A percentile compares a stretch with the other conserved stretches of the same genome.
phyloP scores from a whole-genome alignment of 805 yeast genomes.

The Ogataea angusta region DNA sequence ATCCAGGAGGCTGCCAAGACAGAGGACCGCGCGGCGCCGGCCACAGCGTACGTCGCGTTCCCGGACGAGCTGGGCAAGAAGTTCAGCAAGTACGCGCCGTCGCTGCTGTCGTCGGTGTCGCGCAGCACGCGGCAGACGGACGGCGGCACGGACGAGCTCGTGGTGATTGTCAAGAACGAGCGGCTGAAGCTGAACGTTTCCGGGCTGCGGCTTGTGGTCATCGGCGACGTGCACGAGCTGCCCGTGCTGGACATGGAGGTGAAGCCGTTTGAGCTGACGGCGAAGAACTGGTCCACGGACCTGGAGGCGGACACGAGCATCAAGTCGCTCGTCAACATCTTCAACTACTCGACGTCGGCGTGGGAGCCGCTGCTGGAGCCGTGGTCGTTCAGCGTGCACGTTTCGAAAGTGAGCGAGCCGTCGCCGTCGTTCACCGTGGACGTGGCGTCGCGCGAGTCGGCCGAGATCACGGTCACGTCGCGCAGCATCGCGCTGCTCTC shows the following conservation, averaged over 20 bases:
- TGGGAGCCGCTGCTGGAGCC: conserved; percentile 96
- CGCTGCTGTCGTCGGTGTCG: conserved; percentile 52
- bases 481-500: conserved; percentile 75
- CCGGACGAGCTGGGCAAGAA: conserved; percentile 63
- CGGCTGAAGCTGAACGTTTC: conserved; percentile 61
- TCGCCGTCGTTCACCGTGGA: conserved; percentile 56
- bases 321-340: conserved; percentile 68
- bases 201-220: conserved; percentile 75
- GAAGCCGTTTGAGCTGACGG: conserved; percentile 62
- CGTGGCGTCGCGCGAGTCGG: conserved; percentile 67
- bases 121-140: conserved; percentile 24
- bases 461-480: conserved; percentile 79
- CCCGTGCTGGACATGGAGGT: conserved; percentile 80
- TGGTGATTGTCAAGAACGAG: conserved; percentile 62
- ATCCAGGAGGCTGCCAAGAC: conserved; percentile 16
- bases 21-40: conserved; percentile 6
- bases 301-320: conserved; percentile 64
- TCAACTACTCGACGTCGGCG: conserved; percentile 82
- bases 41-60: conserved; percentile 36
- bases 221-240: conserved; percentile 88
- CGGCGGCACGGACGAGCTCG: conserved; percentile 23
- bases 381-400: conserved; percentile 75
- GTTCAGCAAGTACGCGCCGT: conserved; percentile 65
- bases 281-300: conserved; percentile 84
- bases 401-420: conserved; percentile 47